Evolutionary conservation across 1,139 yeast species (phyloP).

Genomic region (Kluyveromyces marxianus): DNA sequence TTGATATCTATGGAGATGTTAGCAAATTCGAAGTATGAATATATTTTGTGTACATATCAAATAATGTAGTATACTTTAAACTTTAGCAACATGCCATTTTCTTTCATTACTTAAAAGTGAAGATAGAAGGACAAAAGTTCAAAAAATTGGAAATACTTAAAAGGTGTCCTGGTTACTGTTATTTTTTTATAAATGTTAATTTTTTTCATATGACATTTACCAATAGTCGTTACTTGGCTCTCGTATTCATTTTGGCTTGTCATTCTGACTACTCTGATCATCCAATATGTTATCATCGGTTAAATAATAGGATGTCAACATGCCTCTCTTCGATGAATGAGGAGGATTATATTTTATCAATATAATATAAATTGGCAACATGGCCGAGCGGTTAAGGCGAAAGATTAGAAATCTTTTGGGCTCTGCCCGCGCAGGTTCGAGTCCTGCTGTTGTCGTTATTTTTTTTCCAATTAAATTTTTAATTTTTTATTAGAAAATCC

Average conservation of each 20-base stretch:
- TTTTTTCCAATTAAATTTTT: slow-evolving; percentile 6
- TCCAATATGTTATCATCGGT: too few species aligned
- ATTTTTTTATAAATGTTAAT: too few species aligned
- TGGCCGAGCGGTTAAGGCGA: slow-evolving; percentile 52
- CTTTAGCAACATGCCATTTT: neutral
- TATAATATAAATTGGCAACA: slow-evolving; percentile 30
- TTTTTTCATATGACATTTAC: too few species aligned
- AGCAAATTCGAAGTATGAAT: slow-evolving; percentile 9
- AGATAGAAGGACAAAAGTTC: neutral
- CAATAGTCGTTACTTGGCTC: too few species aligned
- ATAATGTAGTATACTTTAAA: neutral
- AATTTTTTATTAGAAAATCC: neutral
- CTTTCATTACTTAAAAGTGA: neutral
- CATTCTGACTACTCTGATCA: too few species aligned
- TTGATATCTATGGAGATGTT: slow-evolving; percentile 75
- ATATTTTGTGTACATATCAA: neutral
- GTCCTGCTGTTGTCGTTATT: slow-evolving; percentile 33
- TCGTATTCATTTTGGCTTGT: too few species aligned
- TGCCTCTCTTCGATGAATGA: too few species aligned
- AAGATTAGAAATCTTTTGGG: slow-evolving; percentile 48
- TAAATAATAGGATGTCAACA: too few species aligned
- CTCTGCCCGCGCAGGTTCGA: slow-evolving; percentile 36
- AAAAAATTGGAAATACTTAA: neutral
- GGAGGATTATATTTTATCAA: too few species aligned
- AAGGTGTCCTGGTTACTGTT: too few species aligned